Evolutionary conservation across 2,329 filamentous ascomycete species (phyloP).

Genomic region (Fusarium sp.): DNA sequence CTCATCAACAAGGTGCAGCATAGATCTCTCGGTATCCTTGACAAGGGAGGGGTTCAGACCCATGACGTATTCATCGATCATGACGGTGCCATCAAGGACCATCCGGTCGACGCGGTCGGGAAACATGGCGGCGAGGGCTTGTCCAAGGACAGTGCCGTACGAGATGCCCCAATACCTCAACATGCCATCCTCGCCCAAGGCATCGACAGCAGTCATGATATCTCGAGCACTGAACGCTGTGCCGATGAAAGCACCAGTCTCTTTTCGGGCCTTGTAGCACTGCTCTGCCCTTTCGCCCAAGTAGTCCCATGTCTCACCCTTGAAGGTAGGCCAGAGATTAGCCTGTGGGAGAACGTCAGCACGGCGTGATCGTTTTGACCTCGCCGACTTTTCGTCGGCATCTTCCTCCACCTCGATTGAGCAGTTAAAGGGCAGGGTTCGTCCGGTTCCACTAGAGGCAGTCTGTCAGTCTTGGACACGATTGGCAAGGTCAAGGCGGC

Average conservation of each 20-base stretch:
- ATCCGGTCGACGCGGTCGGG: conserved; percentile 30
- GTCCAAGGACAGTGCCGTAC: conserved; percentile 39
- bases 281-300: background rate
- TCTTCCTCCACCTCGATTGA: background rate
- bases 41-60: background rate
- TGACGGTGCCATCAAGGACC: conserved; percentile 23
- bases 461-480: background rate
- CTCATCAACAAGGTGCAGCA: conserved; percentile 5
- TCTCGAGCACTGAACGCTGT: conserved; percentile 52
- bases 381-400: background rate
- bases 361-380: background rate
- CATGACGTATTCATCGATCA: conserved; percentile 16
- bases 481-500: background rate
- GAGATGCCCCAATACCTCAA: conserved; percentile 50
- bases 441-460: conserved; percentile 17
- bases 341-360: conserved; percentile 5
- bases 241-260: conserved; percentile 43
- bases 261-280: conserved; percentile 41
- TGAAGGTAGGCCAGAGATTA: background rate
- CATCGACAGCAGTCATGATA: conserved; percentile 53
- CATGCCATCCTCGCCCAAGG: conserved; percentile 49
- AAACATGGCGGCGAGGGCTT: conserved; percentile 31
- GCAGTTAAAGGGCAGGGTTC: conserved; percentile 22
- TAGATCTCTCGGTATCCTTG: conserved; percentile 7
- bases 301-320: background rate